Evolutionary conservation across 345 rosid species (phyloP), one percentile per base, ranked within the genome.

Genomic region (Excoecaria cochinchinensis): DNA sequence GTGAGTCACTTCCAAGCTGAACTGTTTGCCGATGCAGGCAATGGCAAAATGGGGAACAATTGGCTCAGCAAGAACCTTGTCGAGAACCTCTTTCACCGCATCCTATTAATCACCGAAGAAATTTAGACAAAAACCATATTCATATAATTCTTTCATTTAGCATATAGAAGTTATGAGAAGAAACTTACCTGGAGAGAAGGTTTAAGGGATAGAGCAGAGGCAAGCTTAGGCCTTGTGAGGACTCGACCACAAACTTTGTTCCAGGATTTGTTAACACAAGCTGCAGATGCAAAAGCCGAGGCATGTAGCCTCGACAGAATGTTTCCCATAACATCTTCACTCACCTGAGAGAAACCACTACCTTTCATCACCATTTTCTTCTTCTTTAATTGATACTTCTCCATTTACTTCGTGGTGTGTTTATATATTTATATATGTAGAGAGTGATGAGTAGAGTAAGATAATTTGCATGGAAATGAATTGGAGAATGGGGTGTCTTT

Each of bases 41-140:
- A 86, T 80, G 4, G 80, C 90, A 69, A 91, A 91, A 71, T 88
- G 83, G 8, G 94, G 94, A 50, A 86, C 80, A 57, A 91, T 87
- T 0, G 97, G 94, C 77, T 86, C 74, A 2, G 88, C 82, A 12
- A 91, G 84, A 70, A 84, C 91, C 82, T 90, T 84, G 14, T 87
- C 92, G 61, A 88, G 63, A 53, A 87, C 91, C 83, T 91, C 92
- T 63, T 77, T 74, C 67, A 82, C 74, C 65, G 92, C 97, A 70
- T 66, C 78, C 92, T 91, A 66, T 62, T 57, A n/a, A 66, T 42
- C 76, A 73, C 24, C 63, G 53, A n/a, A 74, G 3, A 56, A 58
- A 58, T 58, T 24, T 6, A 58, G 15, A 9, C 36, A 58, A 21
- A 58, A 21, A 3, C 6, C 61, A 5, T 53, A 4, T 53, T 53